Base-by-base conservation (phyloP, 2,329 filamentous ascomycete species). In the Bipolaris cookei region DNA sequence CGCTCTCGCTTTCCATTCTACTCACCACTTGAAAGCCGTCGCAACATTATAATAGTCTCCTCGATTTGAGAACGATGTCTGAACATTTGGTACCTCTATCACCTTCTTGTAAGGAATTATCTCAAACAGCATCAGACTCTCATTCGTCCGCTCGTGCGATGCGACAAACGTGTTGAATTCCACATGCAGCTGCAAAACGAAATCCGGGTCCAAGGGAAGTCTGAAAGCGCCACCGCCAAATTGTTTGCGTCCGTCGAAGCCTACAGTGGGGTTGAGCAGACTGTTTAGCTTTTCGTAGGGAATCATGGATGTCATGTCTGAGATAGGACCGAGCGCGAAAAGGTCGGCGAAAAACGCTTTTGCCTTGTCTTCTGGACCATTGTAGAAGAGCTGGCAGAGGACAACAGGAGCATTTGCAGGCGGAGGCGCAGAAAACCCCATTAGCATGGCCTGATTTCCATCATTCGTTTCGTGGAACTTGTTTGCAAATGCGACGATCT, bases 211-310 rank as follows among this genome's bases (percentile, higher is more conserved):
- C 1, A 79, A 52, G 0, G 77, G 77, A 3, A 72, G 41, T 23
- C 72, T 72, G 58, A 76, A 76, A 2, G 71, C 72, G 0, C 70
- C 72, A 14, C 75, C 76, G 51, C 73, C 74, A 54, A 78, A 77
- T 13, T 67, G 68, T 57, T 76, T 76, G 32, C 77, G 67, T 6
- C 75, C 76, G 1, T 78, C 79, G 45, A 70, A 73, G 14, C 58
- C 61, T 1, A 64, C 58, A 1, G 54, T 52, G 5, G 62, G 54
- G 44, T 77, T 77, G 3, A 78, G 58, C 6, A 76, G 37, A 1
- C 54, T 51, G 47, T 79, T 79, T 6, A 77, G 58, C 6, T 66
- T 61, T 16, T 58, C 55, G 53, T 77, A 78, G 0, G 76, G 72
- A 20, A 77, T 68, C 54, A 62, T 61, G 4, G 49, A 28, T 1